Percentiles rank a stretch among this genome's conserved stretches.
Evolutionary conservation across 1,139 yeast species (phyloP).

Genomic region (Protomyces pachydermus): DNA sequence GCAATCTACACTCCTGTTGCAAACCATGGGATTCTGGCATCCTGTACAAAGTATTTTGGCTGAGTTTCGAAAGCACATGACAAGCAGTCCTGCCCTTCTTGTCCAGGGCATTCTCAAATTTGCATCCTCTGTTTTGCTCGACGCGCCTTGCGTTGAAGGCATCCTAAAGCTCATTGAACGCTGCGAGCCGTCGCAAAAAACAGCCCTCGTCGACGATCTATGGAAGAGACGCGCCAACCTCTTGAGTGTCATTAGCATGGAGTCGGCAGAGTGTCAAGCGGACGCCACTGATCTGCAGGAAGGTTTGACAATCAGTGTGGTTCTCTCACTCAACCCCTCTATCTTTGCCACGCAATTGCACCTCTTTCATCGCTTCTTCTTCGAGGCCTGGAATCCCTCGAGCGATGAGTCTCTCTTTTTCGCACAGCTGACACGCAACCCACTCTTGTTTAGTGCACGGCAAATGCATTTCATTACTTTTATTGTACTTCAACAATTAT

Average conservation of each 20-base stretch:
- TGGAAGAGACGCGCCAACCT: slow-evolving; percentile 5
- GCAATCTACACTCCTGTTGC: neutral
- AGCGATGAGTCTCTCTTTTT: slow-evolving; percentile 26
- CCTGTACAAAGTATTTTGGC: neutral
- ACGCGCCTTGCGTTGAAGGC: slow-evolving; percentile 6
- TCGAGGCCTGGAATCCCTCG: slow-evolving; percentile 27
- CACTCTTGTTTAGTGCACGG: slow-evolving; percentile 57
- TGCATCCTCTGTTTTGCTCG: slow-evolving; percentile 11
- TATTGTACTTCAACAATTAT: slow-evolving; percentile 64
- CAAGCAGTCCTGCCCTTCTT: neutral
- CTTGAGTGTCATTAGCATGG: slow-evolving; percentile 10
- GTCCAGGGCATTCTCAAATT: neutral
- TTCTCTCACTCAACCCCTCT: slow-evolving; percentile 23
- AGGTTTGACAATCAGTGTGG: neutral
- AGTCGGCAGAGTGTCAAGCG: neutral
- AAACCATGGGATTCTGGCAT: slow-evolving; percentile 13
- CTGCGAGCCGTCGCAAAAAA: neutral
- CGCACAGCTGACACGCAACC: slow-evolving; percentile 39
- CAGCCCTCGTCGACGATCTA: neutral
- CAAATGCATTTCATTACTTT: slow-evolving; percentile 76
- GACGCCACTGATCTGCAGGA: neutral
- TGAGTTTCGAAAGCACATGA: slow-evolving; percentile 1
- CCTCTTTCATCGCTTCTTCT: slow-evolving; percentile 20
- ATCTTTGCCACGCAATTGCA: slow-evolving; percentile 22
- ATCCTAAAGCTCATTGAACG: slow-evolving; percentile 2